Evolutionary conservation across 2,329 filamentous ascomycete species (phyloP).

Genomic region (Pyrenochaeta sp.): DNA sequence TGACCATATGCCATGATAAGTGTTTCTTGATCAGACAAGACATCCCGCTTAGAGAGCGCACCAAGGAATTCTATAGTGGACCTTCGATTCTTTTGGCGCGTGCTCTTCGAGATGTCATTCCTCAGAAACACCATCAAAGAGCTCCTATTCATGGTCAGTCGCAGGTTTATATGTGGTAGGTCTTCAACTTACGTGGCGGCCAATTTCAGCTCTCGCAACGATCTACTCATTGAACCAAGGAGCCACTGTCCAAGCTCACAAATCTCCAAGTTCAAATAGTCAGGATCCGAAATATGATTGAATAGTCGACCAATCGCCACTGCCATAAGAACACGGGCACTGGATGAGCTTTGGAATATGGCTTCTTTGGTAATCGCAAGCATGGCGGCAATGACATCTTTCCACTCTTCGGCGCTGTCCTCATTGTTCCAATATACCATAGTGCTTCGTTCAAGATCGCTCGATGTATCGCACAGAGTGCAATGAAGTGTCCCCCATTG

Average conservation of each 20-base stretch:
- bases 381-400: conserved; percentile 40
- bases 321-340: conserved; percentile 43
- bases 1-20: conserved; percentile 88
- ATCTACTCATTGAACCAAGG: conserved; percentile 81
- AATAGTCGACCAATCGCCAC: conserved; percentile 70
- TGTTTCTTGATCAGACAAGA: conserved; percentile 77
- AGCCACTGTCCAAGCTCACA: conserved; percentile 81
- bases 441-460: conserved; percentile 1
- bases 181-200: conserved; percentile 69
- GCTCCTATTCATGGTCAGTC: conserved; percentile 54
- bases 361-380: conserved; percentile 39
- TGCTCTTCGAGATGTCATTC: conserved; percentile 55
- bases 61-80: conserved; percentile 76
- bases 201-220: conserved; percentile 83
- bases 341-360: conserved; percentile 40
- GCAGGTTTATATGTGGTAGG: background rate
- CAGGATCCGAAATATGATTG: conserved; percentile 68
- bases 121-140: conserved; percentile 73
- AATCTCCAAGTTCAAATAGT: conserved; percentile 71
- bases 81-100: conserved; percentile 71
- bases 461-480: conserved; percentile 33
- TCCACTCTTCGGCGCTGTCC: conserved; percentile 39
- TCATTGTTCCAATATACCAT: conserved; percentile 36
- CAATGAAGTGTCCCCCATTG: conserved; percentile 29
- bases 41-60: conserved; percentile 73